Evolutionary conservation across 1,284 basidiomycete genomes (phyloP).

Genomic region (Puccinia novopanici): DNA sequence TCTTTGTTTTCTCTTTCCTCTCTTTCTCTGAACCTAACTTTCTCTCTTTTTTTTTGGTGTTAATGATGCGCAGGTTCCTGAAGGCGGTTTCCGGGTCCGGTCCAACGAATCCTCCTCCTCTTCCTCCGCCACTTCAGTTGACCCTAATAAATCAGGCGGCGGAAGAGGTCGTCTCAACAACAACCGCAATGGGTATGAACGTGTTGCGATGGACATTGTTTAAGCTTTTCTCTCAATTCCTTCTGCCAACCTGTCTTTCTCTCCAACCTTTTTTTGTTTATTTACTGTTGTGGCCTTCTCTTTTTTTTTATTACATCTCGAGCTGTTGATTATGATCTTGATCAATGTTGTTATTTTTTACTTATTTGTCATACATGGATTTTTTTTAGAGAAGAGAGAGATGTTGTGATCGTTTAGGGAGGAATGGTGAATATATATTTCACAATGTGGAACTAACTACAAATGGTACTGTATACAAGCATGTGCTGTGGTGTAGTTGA

Average conservation of each 20-base stretch:
- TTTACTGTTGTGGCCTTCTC: no score
- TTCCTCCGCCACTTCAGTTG: no score
- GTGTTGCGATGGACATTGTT: constrained; percentile 26
- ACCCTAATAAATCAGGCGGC: neutral
- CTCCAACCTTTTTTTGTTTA: neutral
- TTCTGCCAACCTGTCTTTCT: neutral
- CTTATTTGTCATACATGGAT: no score
- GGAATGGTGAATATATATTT: no score
- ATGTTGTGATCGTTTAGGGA: no score
- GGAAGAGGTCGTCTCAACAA: neutral
- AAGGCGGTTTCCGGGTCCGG: constrained; percentile 26
- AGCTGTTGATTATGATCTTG: no score
- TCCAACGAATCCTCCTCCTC: neutral
- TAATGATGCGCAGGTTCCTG: constrained; percentile 8
- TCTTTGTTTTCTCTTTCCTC: constrained; percentile 9
- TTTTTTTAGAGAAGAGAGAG: no score
- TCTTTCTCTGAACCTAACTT: neutral
- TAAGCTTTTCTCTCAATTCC: neutral
- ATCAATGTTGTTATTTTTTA: no score
- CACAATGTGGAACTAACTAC: no score
- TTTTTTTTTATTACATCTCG: no score
- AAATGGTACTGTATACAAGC: no score
- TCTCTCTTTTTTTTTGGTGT: neutral
- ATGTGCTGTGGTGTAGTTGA: no score
- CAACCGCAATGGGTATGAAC: constrained; percentile 18